A percentile compares a stretch with the other conserved stretches of the same genome.
Conservation (phyloP, 257 asterid genomes). For the Solanum chilense region DNA sequence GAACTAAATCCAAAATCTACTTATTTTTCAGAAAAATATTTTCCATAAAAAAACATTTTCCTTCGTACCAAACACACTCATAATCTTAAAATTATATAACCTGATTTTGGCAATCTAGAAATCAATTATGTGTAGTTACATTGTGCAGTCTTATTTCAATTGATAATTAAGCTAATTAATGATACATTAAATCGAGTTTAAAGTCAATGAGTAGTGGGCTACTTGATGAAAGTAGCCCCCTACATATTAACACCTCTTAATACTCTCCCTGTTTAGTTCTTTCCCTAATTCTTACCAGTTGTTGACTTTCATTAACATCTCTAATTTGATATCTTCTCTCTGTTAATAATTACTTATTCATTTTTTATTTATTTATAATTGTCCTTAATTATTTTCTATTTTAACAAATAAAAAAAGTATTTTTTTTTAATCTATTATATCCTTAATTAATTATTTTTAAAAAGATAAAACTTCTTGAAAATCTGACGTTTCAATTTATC, state of each 20-base stretch:
- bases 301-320: neutral
- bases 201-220: neutral
- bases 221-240: neutral
- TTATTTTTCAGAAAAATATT: no score
- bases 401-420: no score
- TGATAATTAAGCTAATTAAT: neutral
- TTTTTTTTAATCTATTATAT: no score
- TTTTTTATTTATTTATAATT: no score
- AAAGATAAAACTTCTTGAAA: no score
- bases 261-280: neutral
- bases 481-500: no score
- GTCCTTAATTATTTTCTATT: rapidly evolving
- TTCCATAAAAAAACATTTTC: no score
- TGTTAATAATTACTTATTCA: no score
- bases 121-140: neutral
- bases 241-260: neutral
- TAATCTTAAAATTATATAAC: neutral
- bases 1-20: no score
- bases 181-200: neutral
- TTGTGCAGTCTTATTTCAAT: neutral
- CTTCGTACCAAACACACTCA: no score
- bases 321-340: neutral
- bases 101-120: neutral
- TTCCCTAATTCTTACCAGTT: neutral
- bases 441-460: no score